phyloP scores from a whole-genome alignment of 352 stramenopile species.

The Phytophthora foliorum region DNA sequence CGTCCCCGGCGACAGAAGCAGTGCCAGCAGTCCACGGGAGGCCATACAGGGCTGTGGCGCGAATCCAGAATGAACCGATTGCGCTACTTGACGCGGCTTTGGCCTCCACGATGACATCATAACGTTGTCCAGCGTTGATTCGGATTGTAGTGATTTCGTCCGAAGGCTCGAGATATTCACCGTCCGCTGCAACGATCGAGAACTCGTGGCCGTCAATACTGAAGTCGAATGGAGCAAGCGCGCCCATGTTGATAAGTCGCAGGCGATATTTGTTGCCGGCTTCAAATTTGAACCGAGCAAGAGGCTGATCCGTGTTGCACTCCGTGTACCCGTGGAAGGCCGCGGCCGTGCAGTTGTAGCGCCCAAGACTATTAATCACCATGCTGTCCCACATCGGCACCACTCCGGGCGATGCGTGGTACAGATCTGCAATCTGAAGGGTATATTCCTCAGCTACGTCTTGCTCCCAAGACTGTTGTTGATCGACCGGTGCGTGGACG shows the following conservation, averaged over 20 bases:
- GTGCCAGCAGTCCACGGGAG: slow-evolving; percentile 37
- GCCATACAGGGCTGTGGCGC: slow-evolving; percentile 26
- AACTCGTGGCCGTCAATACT: slow-evolving; percentile 46
- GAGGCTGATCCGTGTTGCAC: slow-evolving; percentile 33
- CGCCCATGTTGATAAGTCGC: slow-evolving; percentile 44
- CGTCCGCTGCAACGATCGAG: slow-evolving; percentile 38
- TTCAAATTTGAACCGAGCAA: slow-evolving; percentile 35
- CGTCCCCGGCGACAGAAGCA: slow-evolving; percentile 12
- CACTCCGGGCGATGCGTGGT: slow-evolving; percentile 27
- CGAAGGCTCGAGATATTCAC: slow-evolving; percentile 34
- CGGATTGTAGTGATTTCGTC: slow-evolving; percentile 35
- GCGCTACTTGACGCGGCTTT: slow-evolving; percentile 18
- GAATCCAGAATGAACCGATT: slow-evolving; percentile 38
- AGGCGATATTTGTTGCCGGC: slow-evolving; percentile 38
- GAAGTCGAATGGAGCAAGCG: slow-evolving; percentile 39
- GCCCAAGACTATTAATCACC: slow-evolving; percentile 41
- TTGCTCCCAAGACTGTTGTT: slow-evolving; percentile 24
- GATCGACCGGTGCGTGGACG: slow-evolving; percentile 23
- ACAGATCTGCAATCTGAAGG: slow-evolving; percentile 43
- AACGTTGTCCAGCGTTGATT: slow-evolving; percentile 44
- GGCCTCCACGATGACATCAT: slow-evolving; percentile 37
- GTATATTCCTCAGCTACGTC: slow-evolving; percentile 34
- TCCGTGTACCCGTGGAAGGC: slow-evolving; percentile 15
- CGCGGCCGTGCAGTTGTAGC: slow-evolving; percentile 43
- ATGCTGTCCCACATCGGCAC: slow-evolving; percentile 42